Base-by-base conservation (phyloP, 2,329 filamentous ascomycete genomes). In the Botryotinia narcissicola region DNA sequence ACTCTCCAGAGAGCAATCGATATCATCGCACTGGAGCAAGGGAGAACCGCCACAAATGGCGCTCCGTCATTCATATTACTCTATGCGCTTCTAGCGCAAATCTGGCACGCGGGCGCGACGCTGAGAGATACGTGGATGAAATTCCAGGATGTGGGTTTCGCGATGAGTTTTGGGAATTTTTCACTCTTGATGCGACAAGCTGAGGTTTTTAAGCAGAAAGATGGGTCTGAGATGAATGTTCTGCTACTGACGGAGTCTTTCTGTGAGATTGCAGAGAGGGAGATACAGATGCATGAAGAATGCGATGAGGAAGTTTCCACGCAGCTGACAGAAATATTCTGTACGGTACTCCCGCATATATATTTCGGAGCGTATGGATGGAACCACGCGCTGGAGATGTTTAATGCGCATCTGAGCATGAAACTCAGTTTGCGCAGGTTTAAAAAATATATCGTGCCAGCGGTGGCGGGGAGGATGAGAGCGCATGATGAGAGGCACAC, bases 161-260 rank as follows among this genome's bases (percentile, higher is more conserved):
- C 7, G 48, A n/a, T 29, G 12, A n/a, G 25, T 54, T 54, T 54
- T 7, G 25, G 25, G 25, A n/a, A n/a, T 16, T 54, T 54, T 16
- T 14, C 5, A 12, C 14, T 16, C 8, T 54, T 54, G 48, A 6
- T 54, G 48, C 25, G 25, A 25, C 12, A 54, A n/a, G 25, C 48
- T 14, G 48, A n/a, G 25, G 12, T 14, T 14, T 54, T 54, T 7
- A n/a, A n/a, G 16, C 3, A 5, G 5, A 4, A 12, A 14, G 12
- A n/a, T 3, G 12, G 0, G 48, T 5, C 1, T 5, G 48, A n/a
- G 12, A 14, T 16, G 14, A 14, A 25, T 10, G 1, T 1, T 25
- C 22, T 48, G 46, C 46, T 48, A 25, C 44, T 46, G 7, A 48
- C 46, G 3, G 46, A 48, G 25, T 25, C 22, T 1, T 25, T 48